Base-by-base conservation (phyloP, 1,284 basidiomycete species). In the Bjerkandera adusta region DNA sequence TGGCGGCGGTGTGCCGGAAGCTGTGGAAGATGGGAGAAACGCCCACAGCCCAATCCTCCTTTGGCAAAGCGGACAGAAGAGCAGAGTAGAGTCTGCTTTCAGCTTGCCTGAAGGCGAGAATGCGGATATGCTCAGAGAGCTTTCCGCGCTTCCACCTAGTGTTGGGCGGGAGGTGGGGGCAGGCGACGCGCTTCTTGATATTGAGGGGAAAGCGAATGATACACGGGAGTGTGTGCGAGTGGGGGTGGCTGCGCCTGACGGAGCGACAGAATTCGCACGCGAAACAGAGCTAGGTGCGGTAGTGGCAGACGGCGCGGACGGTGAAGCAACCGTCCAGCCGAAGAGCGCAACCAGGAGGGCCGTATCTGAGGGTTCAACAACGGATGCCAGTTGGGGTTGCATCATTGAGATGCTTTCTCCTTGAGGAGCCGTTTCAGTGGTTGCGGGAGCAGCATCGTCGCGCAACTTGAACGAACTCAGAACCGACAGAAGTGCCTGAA, bases 1-100 rank as follows among this genome's bases (percentile, higher is more conserved):
- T 43, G 47, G 48, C 41, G 41, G 30, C 16, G 42, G 47, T 42
- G 44, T 50, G 43, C 47, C 48, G 7, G 45, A 45, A 5, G 38
- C 27, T 25, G 61, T 46, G 13, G 60, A 33, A 2, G 53, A 61
- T 5, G 69, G 69, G 12, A 68, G 59, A 58, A 87, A 89, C 1
- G 81, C 76, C 88, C 88, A 91, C 24, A 91, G 65, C 2, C 88
- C 88, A 34, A 90, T 71, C 7, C 87, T 75, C 21, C 88, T 74
- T 57, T 87, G 86, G 57, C 87, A 90, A 16, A 91, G 67, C 5
- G 67, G 49, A 52, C 87, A 91, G 48, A 81, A 74, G 2, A 90
- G 62, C 7, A 87, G 68, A 0, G 76, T 64, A 7, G 73, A 69
- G 32, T 80, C 77, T 10, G 67, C 66, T 51, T 56, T 68, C 61